A percentile compares a stretch with the other conserved stretches of the same genome.
These are phyloP conservation scores for Secale cereale DNA, from an alignment of 176 grass and related monocot species.

Conservation along the genomic window DNA sequence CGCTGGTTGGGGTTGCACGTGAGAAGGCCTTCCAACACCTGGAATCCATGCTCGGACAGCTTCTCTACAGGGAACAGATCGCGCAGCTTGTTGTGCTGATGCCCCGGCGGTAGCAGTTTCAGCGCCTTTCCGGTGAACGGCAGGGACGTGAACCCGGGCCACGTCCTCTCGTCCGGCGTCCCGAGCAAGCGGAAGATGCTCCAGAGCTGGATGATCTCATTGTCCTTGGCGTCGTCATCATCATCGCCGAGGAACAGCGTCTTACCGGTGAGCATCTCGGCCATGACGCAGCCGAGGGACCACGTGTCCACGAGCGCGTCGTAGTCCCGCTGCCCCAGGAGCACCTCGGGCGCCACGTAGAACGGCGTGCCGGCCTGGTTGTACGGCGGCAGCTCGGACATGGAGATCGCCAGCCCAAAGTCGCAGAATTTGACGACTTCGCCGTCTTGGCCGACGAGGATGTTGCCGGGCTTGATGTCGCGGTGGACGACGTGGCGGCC, in stretches of 20 bases:
- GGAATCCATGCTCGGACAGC: background rate
- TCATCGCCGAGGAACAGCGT: background rate
- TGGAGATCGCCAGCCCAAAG: background rate
- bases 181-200: background rate
- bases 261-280: background rate
- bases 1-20: background rate
- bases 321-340: background rate
- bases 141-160: background rate
- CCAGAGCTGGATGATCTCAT: background rate
- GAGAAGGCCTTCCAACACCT: background rate
- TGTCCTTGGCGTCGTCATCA: background rate
- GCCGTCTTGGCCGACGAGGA: background rate
- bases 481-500: background rate
- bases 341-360: background rate
- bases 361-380: background rate
- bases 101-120: background rate
- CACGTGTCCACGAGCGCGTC: background rate
- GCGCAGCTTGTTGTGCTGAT: background rate
- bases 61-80: background rate
- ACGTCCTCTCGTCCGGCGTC: background rate
- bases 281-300: slow-evolving; percentile 10
- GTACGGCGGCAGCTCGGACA: background rate
- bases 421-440: background rate
- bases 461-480: slow-evolving; percentile 4
- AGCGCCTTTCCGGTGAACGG: background rate